phyloP scores from a whole-genome alignment of 257 asterid species.

The Penstemon newberryi region DNA sequence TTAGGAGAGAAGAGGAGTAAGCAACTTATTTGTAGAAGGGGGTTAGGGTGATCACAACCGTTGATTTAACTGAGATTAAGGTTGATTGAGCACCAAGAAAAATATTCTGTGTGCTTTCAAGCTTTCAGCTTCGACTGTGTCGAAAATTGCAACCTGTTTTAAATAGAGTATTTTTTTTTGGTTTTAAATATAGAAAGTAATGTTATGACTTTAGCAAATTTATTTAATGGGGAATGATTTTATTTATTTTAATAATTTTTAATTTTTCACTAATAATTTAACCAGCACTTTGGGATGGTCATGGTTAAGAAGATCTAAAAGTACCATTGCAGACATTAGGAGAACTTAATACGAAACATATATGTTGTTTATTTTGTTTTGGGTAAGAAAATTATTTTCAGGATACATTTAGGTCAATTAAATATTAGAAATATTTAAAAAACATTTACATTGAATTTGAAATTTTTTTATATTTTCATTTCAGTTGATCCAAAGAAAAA shows the following conservation, averaged over 20 bases:
- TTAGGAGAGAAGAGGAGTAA: background rate
- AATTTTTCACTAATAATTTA: too few species aligned
- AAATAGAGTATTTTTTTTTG: background rate
- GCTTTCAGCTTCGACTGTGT: conserved; percentile 23
- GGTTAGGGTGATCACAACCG: conserved; percentile 41
- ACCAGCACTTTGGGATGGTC: too few species aligned
- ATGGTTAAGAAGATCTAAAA: too few species aligned
- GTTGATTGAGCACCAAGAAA: conserved; percentile 25
- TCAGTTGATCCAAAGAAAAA: too few species aligned
- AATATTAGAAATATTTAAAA: too few species aligned
- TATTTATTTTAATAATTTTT: background rate
- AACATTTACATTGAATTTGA: too few species aligned
- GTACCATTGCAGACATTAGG: too few species aligned
- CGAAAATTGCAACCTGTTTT: conserved; percentile 5
- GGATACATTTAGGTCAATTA: too few species aligned
- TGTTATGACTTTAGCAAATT: background rate
- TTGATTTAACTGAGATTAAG: conserved; percentile 27
- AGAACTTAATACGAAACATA: too few species aligned
- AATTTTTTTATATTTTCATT: too few species aligned
- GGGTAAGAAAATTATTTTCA: too few species aligned
- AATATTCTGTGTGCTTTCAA: background rate
- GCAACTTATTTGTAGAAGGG: conserved; percentile 35
- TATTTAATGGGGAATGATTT: background rate
- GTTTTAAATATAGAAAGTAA: background rate
- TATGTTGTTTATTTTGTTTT: too few species aligned